Percentiles rank a stretch among this genome's conserved stretches.
Conservation (phyloP, 768 basidiomycete species). For the Agaricus subrufescens region DNA sequence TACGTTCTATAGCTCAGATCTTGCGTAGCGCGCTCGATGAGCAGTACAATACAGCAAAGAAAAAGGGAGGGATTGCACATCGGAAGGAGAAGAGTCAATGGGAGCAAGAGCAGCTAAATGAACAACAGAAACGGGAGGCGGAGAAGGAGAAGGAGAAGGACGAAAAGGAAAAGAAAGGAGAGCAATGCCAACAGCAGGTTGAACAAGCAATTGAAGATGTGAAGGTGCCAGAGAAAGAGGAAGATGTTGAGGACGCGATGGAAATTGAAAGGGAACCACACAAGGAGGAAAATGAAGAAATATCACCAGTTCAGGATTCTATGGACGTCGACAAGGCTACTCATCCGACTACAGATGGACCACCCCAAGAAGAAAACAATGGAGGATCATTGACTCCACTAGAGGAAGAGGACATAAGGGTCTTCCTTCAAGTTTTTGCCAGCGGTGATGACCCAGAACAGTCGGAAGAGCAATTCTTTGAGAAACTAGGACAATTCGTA, state of each 20-base stretch:
- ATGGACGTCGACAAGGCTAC: not conserved
- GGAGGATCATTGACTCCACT: not conserved
- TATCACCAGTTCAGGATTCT: not conserved
- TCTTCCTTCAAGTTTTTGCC: slow-evolving; percentile 50
- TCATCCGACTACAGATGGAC: not conserved
- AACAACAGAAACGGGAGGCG: not conserved
- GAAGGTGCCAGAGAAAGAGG: not conserved
- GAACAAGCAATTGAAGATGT: not conserved
- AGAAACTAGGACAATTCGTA: slow-evolving; percentile 42
- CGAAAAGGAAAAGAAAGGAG: not conserved
- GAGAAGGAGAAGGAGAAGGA: not conserved
- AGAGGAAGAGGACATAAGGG: slow-evolving; percentile 42
- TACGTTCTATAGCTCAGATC: slow-evolving; percentile 45
- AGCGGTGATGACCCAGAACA: slow-evolving; percentile 43
- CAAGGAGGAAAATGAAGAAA: slow-evolving; percentile 8
- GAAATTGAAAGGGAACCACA: not conserved
- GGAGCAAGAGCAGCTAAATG: slow-evolving; percentile 11
- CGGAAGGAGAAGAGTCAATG: slow-evolving; percentile 33
- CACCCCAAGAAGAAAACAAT: not conserved
- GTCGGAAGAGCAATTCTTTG: slow-evolving; percentile 44
- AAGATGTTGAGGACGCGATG: not conserved
- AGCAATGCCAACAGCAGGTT: slow-evolving; percentile 8
- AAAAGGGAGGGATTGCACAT: slow-evolving; percentile 45
- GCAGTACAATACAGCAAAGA: slow-evolving; percentile 42
- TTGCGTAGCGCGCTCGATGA: slow-evolving; percentile 25